Evolutionary conservation across 2,329 filamentous ascomycete genomes (phyloP).

Genomic region (Parastagonospora avenae): DNA sequence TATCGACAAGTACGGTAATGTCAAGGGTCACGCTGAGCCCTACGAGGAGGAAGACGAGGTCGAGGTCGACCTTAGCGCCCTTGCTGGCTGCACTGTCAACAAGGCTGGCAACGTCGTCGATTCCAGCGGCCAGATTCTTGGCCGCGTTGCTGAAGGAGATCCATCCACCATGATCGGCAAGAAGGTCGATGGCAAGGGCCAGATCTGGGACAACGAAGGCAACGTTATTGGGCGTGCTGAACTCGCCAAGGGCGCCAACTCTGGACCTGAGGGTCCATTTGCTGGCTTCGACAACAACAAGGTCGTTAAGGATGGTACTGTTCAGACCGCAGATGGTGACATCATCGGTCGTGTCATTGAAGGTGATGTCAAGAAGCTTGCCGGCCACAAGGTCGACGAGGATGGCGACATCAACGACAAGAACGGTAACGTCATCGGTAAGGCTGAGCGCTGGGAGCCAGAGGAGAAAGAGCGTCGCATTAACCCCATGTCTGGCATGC

Average conservation of each 20-base stretch:
- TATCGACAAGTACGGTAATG: constrained; percentile 73
- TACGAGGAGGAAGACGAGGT: constrained; percentile 57
- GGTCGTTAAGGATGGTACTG: constrained; percentile 63
- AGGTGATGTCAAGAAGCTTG: constrained; percentile 58
- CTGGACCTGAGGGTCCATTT: constrained; percentile 61
- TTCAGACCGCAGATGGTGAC: constrained; percentile 53
- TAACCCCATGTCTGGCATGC: constrained; percentile 64
- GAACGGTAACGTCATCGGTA: constrained; percentile 59
- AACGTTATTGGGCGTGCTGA: constrained; percentile 65
- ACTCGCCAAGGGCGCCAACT: constrained; percentile 59
- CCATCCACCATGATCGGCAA: constrained; percentile 61
- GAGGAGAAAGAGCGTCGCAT: constrained; percentile 60
- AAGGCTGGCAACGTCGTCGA: constrained; percentile 68
- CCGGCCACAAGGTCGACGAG: constrained; percentile 57
- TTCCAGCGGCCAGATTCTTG: constrained; percentile 62
- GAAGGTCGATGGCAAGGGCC: constrained; percentile 66
- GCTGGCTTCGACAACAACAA: constrained; percentile 63
- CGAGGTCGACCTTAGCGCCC: constrained; percentile 62
- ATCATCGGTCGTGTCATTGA: constrained; percentile 58
- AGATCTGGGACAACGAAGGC: constrained; percentile 68
- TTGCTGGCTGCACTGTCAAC: constrained; percentile 67
- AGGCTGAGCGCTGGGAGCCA: constrained; percentile 59
- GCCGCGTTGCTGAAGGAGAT: constrained; percentile 63
- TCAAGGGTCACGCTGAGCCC: constrained; percentile 64
- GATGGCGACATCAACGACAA: constrained; percentile 60